These are phyloP conservation scores for Clarireedia hainanense DNA, from an alignment of 2,329 filamentous ascomycete species.

Conservation along the genomic window DNA sequence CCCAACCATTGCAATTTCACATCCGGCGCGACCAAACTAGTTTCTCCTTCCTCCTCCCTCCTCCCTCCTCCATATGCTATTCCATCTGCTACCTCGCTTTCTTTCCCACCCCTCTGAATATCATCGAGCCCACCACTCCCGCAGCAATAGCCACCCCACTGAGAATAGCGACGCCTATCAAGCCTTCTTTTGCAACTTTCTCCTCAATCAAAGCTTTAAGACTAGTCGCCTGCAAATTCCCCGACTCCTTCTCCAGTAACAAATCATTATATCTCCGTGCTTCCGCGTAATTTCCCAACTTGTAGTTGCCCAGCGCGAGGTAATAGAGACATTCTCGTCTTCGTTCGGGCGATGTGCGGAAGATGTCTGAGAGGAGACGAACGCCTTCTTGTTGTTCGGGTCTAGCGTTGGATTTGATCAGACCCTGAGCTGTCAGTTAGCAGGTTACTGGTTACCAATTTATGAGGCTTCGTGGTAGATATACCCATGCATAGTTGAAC, in stretches of 20 bases:
- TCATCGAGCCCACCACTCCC: constrained; percentile 81
- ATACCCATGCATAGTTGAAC: constrained; percentile 99
- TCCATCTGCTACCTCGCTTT: constrained; percentile 28
- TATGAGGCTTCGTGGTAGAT: constrained; percentile 17
- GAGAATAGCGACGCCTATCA: constrained; percentile 91
- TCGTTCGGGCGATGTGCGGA: constrained; percentile 85
- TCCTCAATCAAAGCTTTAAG: constrained; percentile 86
- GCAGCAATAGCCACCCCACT: constrained; percentile 88
- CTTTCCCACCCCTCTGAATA: constrained; percentile 69
- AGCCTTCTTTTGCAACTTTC: constrained; percentile 87
- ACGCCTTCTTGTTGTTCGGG: constrained; percentile 90
- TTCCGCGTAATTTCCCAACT: constrained; percentile 94
- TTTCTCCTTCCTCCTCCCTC: not conserved
- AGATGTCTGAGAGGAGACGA: constrained; percentile 90
- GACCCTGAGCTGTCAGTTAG: constrained; percentile 51
- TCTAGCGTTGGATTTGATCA: constrained; percentile 85
- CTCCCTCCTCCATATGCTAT: not conserved
- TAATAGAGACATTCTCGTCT: constrained; percentile 98
- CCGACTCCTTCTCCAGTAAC: constrained; percentile 81
- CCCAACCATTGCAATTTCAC: not conserved
- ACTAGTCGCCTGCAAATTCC: constrained; percentile 84
- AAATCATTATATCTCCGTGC: constrained; percentile 91
- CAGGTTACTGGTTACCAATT: not conserved
- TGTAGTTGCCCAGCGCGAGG: constrained; percentile 93
- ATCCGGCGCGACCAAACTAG: not conserved